Evolutionary conservation across 2,329 filamentous ascomycete species (phyloP).

Genomic region (Pestalotiopsis sp.): DNA sequence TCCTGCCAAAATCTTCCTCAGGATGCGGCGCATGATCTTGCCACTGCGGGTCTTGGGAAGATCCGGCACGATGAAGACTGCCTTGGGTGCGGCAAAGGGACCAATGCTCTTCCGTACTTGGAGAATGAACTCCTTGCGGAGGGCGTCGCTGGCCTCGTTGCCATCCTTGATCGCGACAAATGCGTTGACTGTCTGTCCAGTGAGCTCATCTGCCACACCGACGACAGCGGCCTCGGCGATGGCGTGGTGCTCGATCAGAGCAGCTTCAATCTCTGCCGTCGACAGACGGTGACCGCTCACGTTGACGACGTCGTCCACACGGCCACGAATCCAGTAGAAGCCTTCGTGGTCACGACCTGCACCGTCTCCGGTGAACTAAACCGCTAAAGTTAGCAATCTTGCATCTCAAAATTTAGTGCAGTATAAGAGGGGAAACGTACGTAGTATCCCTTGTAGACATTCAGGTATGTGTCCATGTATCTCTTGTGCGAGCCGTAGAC

Average conservation of each 20-base stretch:
- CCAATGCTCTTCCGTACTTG: constrained; percentile 98
- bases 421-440: constrained; percentile 55
- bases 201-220: constrained; percentile 89
- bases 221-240: constrained; percentile 96
- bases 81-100: constrained; percentile 95
- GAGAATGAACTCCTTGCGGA: constrained; percentile 90
- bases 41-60: constrained; percentile 96
- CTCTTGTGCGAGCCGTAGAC: constrained; percentile 98
- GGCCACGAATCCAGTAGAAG: constrained; percentile 99
- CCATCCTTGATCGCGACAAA: constrained; percentile 93
- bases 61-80: constrained; percentile 87
- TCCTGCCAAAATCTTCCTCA: constrained; percentile 95
- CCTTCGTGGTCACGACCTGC: constrained; percentile 96
- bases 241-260: constrained; percentile 85
- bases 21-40: constrained; percentile 98
- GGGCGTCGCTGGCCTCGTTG: constrained; percentile 73
- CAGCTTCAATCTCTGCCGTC: constrained; percentile 96
- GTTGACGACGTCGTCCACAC: constrained; percentile 98
- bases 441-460: constrained; percentile 98
- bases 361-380: constrained; percentile 86
- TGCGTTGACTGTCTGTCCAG: constrained; percentile 95
- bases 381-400: constrained; percentile 19
- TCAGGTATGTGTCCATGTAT: constrained; percentile 98
- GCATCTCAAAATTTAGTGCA: not conserved
- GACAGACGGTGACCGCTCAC: constrained; percentile 95